A percentile compares a stretch with the other conserved stretches of the same genome.
Conservation (phyloP, 2,329 filamentous ascomycete species). For the Xylariaceae sp. region DNA sequence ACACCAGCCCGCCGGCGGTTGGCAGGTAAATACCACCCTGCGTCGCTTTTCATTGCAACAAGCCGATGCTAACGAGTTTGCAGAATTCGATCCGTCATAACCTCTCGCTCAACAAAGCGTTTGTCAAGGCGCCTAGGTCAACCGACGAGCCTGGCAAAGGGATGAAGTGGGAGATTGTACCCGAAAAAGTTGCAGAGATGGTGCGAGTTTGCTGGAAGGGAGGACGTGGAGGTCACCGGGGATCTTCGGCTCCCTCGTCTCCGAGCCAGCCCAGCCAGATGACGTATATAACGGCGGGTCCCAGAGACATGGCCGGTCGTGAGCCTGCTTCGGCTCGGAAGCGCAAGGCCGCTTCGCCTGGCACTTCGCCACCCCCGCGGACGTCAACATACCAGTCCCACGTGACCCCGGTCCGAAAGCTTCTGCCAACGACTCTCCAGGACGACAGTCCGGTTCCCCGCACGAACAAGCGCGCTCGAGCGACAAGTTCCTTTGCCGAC, state of each 20-base stretch:
- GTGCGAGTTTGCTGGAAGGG: constrained; percentile 63
- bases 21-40: constrained; percentile 72
- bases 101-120: constrained; percentile 87
- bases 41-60: too few species aligned
- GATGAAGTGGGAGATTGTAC: constrained; percentile 96
- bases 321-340: constrained; percentile 51
- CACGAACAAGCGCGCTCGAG: constrained; percentile 42
- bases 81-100: constrained; percentile 97
- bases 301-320: constrained; percentile 48
- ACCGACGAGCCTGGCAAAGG: constrained; percentile 97
- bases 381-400: constrained; percentile 46
- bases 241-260: constrained; percentile 67
- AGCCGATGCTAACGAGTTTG: constrained; percentile 24
- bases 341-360: constrained; percentile 48
- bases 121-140: constrained; percentile 85
- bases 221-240: constrained; percentile 58
- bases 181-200: constrained; percentile 82
- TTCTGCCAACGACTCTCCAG: constrained; percentile 37
- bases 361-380: constrained; percentile 50
- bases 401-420: constrained; percentile 54
- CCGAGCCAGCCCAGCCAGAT: constrained; percentile 50
- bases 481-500: constrained; percentile 42
- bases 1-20: constrained; percentile 68
- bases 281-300: constrained; percentile 55
- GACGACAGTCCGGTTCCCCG: constrained; percentile 60